Evolutionary conservation across 164 flowering plant species (phyloP), one percentile per base, ranked within the genome.

Genomic region (Nelumbo lutea): DNA sequence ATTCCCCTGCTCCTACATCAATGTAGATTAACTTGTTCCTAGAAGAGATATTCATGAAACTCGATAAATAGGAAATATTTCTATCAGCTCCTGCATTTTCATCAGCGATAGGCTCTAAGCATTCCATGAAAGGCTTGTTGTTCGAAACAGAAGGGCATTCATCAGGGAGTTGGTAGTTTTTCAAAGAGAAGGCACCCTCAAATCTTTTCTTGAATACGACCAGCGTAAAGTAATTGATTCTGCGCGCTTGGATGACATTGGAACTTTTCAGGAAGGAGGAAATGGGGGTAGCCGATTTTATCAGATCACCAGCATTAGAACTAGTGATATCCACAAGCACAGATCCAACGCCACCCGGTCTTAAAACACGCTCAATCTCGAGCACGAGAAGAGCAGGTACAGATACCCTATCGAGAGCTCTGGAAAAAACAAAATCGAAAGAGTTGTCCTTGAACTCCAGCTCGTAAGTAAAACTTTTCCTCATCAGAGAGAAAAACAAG

Each of bases 311-410:
- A 1, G 83, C 72, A 66, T 67, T 62, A 4, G 79, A 75, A 66
- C 68, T 67, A 39, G 76, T 73, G 9, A 59, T 69, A 67, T 77
- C 79, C 11, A 84, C 84, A 59, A 90, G 86, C 79, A 95, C 68
- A 9, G 94, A 95, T 39, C 94, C 98, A 42, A 78, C 62, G 5
- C 93, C 93, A 62, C 96, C 96, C 0, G 98, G 89, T 15, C 73
- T 80, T 66, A 95, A 78, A 56, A 92, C 80, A 2, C 98, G 96
- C 82, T 95, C 98, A 11, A 87, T 81, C 73, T 91, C 95, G 5
- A 83, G 77, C 75, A 88, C 91, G 6, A 90, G 85, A 57, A 84
- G 84, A 11, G 97, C 90, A 65, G 96, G 96, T 56, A 91, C 93
- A 1, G 89, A 80, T 41, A 82, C 89, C 82, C 72, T 78, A 66